Evolutionary conservation across 179 eudicot species (phyloP).

Genomic region (Beta macrorhiza): DNA sequence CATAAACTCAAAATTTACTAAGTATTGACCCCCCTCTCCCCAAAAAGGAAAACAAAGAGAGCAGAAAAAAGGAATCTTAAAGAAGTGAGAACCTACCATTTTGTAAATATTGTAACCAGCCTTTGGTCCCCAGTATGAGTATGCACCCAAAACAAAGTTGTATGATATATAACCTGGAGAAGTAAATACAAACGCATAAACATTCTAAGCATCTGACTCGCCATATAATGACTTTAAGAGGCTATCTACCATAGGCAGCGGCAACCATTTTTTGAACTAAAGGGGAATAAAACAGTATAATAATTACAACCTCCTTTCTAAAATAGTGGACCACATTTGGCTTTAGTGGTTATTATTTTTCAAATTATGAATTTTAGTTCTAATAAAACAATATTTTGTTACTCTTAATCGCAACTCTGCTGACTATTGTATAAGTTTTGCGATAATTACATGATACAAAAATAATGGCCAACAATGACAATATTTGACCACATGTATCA

Average conservation of each 20-base stretch:
- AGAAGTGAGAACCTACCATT: conserved; percentile 51
- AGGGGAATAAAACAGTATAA: neutral
- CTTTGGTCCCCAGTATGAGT: conserved; percentile 99
- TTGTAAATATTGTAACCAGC: conserved; percentile 85
- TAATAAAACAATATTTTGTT: neutral
- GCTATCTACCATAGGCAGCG: neutral
- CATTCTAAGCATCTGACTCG: neutral
- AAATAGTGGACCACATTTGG: neutral
- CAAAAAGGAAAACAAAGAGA: neutral
- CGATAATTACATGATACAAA: neutral
- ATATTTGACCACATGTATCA: neutral
- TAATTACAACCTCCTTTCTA: neutral
- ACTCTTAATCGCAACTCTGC: neutral
- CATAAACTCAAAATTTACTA: neutral
- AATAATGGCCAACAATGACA: neutral
- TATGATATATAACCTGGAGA: conserved; percentile 78
- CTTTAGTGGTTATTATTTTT: neutral
- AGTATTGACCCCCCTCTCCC: neutral
- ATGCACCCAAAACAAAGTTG: conserved; percentile 96
- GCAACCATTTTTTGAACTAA: neutral
- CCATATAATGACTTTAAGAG: neutral
- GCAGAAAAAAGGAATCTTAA: neutral
- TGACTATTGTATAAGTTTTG: neutral
- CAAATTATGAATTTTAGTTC: no score
- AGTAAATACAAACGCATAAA: conserved; percentile 1